Conservation (phyloP, 768 basidiomycete genomes). For the Cubamyces lactineus region DNA sequence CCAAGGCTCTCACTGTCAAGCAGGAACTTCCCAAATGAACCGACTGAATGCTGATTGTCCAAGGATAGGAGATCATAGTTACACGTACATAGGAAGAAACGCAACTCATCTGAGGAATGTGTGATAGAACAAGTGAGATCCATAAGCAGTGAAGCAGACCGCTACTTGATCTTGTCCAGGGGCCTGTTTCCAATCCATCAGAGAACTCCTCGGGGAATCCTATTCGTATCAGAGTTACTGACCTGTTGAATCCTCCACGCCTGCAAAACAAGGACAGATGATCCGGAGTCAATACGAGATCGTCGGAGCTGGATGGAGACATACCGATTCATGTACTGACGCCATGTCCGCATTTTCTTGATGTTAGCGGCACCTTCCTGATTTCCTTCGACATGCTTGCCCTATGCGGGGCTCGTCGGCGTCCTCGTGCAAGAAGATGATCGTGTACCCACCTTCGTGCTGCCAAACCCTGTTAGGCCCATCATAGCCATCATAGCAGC, state of each 20-base stretch:
- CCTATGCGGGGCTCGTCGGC: constrained; percentile 45
- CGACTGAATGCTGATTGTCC: constrained; percentile 7
- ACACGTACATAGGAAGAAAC: constrained; percentile 3
- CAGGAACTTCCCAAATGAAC: neutral
- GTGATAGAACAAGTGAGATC: neutral
- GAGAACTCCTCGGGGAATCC: neutral
- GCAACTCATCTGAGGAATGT: constrained; percentile 5
- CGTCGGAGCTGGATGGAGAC: constrained; percentile 26
- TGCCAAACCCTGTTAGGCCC: constrained; percentile 86
- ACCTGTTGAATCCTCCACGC: constrained; percentile 88
- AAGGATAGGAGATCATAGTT: constrained; percentile 7
- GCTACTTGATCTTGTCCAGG: constrained; percentile 91
- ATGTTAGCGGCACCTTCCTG: constrained; percentile 68
- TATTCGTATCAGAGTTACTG: constrained; percentile 18
- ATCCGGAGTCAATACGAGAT: constrained; percentile 18
- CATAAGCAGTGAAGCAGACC: neutral
- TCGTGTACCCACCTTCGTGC: constrained; percentile 69
- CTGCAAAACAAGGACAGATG: constrained; percentile 39
- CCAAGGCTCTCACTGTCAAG: too few species aligned
- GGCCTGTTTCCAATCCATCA: constrained; percentile 56
- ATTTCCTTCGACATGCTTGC: constrained; percentile 80
- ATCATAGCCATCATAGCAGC: constrained; percentile 87
- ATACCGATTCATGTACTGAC: constrained; percentile 97
- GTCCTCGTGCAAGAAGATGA: neutral
- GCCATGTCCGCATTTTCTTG: constrained; percentile 90